These are phyloP conservation scores for Boletus eberwhitei DNA, from an alignment of 768 basidiomycete genomes.

Conservation along the genomic window DNA sequence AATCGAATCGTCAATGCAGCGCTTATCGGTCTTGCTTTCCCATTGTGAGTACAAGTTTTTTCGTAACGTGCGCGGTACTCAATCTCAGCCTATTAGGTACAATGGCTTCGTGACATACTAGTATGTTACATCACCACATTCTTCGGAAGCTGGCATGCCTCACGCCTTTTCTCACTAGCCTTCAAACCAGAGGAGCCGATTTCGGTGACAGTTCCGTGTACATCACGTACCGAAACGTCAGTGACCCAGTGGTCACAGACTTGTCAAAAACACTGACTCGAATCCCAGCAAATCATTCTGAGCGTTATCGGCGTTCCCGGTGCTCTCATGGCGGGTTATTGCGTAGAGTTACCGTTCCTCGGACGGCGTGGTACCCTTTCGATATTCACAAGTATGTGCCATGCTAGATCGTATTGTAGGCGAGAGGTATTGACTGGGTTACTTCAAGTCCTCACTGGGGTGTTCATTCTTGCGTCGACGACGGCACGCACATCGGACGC, in stretches of 20 bases:
- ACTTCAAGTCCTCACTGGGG: conserved; percentile 44
- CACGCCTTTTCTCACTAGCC: conserved; percentile 36
- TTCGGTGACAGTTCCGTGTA: conserved; percentile 69
- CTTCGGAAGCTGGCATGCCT: background rate
- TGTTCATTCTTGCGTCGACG: conserved; percentile 56
- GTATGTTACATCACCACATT: conserved; percentile 24
- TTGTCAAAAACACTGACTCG: conserved; percentile 6
- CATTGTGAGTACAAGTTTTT: conserved; percentile 41
- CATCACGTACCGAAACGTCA: conserved; percentile 71
- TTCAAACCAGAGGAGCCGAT: conserved; percentile 60
- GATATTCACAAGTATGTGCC: conserved; percentile 42
- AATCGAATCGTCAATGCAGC: conserved; percentile 35
- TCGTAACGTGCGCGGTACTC: background rate
- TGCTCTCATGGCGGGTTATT: conserved; percentile 50
- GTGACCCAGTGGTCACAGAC: background rate
- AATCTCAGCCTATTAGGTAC: conserved; percentile 34
- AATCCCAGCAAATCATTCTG: conserved; percentile 48
- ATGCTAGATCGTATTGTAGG: background rate
- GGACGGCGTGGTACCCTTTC: conserved; percentile 55
- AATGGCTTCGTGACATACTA: conserved; percentile 53
- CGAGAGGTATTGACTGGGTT: background rate
- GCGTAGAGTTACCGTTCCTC: conserved; percentile 48
- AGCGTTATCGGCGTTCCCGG: conserved; percentile 58
- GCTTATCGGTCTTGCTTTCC: conserved; percentile 74
- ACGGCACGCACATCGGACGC: conserved; percentile 51